A percentile compares a stretch with the other conserved stretches of the same genome.
Conservation (phyloP, 495 filamentous ascomycete genomes). For the Parathielavia hyrcaniae region DNA sequence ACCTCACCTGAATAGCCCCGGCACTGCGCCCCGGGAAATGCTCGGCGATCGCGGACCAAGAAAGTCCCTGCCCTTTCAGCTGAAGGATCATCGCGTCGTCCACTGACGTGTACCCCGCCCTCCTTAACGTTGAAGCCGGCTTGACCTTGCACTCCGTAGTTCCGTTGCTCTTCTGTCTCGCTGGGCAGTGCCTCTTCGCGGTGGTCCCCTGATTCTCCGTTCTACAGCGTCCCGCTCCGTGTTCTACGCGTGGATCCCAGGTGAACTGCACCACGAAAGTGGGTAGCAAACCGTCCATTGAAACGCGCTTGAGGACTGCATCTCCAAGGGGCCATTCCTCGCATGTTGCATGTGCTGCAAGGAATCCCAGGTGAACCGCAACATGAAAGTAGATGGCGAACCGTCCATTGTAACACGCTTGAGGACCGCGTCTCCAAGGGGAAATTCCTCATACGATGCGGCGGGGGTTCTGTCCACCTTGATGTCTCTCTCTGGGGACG, state of each 20-base stretch:
- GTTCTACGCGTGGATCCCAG: constrained; percentile 3
- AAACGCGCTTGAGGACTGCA: constrained; percentile 7
- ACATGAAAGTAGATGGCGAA: constrained; percentile 7
- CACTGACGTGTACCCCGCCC: no score
- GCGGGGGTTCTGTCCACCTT: not conserved
- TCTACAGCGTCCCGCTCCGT: not conserved
- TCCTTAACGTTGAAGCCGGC: not conserved
- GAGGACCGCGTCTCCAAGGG: constrained; percentile 9
- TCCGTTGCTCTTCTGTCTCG: constrained; percentile 5
- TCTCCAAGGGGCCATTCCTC: constrained; percentile 11
- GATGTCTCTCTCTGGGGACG: not conserved
- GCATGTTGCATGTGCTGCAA: constrained; percentile 2
- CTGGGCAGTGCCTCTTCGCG: not conserved
- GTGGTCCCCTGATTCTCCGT: no score
- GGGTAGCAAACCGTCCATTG: constrained; percentile 1
- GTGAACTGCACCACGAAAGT: constrained; percentile 9
- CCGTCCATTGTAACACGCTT: constrained; percentile 8
- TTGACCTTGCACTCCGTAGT: not conserved
- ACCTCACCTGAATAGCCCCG: not conserved
- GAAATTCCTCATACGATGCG: constrained; percentile 6
- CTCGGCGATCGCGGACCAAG: no score
- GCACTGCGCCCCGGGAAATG: no score
- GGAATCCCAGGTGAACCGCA: constrained; percentile 6
- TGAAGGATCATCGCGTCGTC: no score
- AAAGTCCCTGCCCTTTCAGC: no score